Evolutionary conservation across 352 stramenopile species (phyloP), one percentile per base, ranked within the genome.

Genomic region (Globisporangium echinulatum): DNA sequence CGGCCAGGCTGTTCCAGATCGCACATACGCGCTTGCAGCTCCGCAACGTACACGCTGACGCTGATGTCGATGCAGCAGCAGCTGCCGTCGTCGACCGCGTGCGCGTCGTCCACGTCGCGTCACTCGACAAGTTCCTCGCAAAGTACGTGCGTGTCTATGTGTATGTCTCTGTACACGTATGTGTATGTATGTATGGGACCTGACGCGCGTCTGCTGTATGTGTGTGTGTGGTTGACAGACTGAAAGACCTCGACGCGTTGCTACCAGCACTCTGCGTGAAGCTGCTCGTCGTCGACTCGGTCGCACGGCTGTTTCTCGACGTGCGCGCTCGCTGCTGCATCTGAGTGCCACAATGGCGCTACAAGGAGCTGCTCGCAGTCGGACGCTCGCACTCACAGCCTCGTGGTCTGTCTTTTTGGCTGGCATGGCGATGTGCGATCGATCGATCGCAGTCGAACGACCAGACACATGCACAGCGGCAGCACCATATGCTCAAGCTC

Each of bases 241-340:
- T 91, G 8, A 85, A 85, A 49, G 68, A 74, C 17, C 56, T 90
- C n/a, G 68, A 88, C 54, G 58, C 66, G 15, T 67, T 54, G 17
- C 75, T 91, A 58, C 51, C 70, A n/a, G 60, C 59, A 14, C 59
- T 78, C 38, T 64, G 74, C 25, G 67, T 79, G 13, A 87, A 90
- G 52, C 72, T 92, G 51, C 19, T 94, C 2, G 67, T 94, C 40
- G 65, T 92, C 53, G 85, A 94, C 69, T 92, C 82, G n/a, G 56
- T 89, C 1, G 72, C 80, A 8, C 72, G 79, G 36, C 59, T 89
- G 6, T 78, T 88, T 33, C 49, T 79, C 4, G 86, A 91, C 63
- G 80, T 90, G 49, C 33, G 39, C 10, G 13, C 6, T 8, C 33
- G 49, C 15, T 17, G 10, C 36, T 54, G 49, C 33, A 25, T 36